Conservation (phyloP, 2,329 filamentous ascomycete species). For the Xylariaceae sp. region DNA sequence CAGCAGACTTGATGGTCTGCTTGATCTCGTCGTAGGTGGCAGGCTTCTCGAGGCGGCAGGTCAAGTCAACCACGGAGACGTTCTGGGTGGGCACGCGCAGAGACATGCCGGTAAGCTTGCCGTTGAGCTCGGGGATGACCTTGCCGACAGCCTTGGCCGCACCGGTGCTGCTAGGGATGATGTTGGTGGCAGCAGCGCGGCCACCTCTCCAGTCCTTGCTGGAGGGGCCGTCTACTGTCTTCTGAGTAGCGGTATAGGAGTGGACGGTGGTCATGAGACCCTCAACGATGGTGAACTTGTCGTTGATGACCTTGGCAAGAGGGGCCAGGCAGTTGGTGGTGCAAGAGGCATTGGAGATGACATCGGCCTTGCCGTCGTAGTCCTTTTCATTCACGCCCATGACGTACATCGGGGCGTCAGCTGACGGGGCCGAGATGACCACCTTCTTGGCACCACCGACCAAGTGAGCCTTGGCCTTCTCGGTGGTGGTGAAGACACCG, state of each 20-base stretch:
- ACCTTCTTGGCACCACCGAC: conserved; percentile 98
- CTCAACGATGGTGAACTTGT: conserved; percentile 96
- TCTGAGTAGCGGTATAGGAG: conserved; percentile 99
- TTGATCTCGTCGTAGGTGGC: conserved; percentile 92
- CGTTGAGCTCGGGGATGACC: conserved; percentile 96
- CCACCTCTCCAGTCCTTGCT: conserved; percentile 99
- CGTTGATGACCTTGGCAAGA: conserved; percentile 98
- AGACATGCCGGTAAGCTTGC: conserved; percentile 99
- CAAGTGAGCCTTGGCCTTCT: conserved; percentile 92
- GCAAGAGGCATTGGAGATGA: conserved; percentile 99
- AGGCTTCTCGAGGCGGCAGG: conserved; percentile 85
- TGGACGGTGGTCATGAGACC: conserved; percentile 99
- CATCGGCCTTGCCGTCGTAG: conserved; percentile 84
- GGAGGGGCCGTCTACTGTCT: conserved; percentile 97
- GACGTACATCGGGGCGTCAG: conserved; percentile 99
- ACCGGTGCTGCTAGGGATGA: conserved; percentile 98
- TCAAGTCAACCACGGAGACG: conserved; percentile 98
- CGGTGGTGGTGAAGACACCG: conserved; percentile 97
- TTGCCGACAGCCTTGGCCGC: conserved; percentile 99
- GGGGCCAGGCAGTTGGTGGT: conserved; percentile 99
- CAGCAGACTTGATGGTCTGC: conserved; percentile 78
- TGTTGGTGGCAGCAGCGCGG: conserved; percentile 98
- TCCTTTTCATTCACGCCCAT: conserved; percentile 97
- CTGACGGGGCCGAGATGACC: conserved; percentile 84
- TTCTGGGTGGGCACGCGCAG: conserved; percentile 99